These are phyloP conservation scores for Yarrowia yakushimensis DNA, from an alignment of 805 yeast genomes.

Conservation along the genomic window DNA sequence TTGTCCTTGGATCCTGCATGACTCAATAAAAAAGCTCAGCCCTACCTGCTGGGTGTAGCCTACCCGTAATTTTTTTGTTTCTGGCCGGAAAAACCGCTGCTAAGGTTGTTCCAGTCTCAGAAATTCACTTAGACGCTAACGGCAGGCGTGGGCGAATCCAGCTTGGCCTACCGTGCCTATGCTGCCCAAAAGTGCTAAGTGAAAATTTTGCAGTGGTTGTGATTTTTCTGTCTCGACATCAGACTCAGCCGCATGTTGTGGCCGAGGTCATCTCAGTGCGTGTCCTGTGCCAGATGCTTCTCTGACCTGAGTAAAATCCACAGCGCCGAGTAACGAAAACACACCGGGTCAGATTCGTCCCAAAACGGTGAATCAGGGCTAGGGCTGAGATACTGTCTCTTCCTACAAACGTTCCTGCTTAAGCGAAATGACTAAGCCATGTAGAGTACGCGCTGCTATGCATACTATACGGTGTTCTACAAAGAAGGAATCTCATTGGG, in stretches of 20 bases:
- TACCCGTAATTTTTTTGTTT: not conserved
- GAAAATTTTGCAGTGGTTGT: not conserved
- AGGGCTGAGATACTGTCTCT: not conserved
- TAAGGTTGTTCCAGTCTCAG: constrained; percentile 24
- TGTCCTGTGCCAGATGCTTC: not conserved
- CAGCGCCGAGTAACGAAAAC: constrained; percentile 11
- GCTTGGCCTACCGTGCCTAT: not conserved
- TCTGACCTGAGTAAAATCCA: not conserved
- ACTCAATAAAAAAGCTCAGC: constrained; percentile 11
- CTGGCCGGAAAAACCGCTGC: constrained; percentile 11
- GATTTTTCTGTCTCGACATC: not conserved
- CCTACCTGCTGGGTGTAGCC: not conserved
- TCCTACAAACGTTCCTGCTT: not conserved
- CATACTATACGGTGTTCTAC: not conserved
- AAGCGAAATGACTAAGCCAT: constrained; percentile 4
- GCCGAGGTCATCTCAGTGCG: not conserved
- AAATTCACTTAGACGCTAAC: constrained; percentile 6
- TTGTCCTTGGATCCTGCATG: not conserved
- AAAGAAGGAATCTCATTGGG: not conserved
- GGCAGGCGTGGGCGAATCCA: constrained; percentile 18
- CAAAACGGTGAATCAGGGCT: not conserved
- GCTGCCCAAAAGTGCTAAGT: not conserved
- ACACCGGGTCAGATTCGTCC: not conserved
- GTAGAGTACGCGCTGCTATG: not conserved
- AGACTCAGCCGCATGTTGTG: not conserved